Base-by-base conservation (phyloP, 2,329 filamentous ascomycete genomes). In the Calonectria multiphialidica region DNA sequence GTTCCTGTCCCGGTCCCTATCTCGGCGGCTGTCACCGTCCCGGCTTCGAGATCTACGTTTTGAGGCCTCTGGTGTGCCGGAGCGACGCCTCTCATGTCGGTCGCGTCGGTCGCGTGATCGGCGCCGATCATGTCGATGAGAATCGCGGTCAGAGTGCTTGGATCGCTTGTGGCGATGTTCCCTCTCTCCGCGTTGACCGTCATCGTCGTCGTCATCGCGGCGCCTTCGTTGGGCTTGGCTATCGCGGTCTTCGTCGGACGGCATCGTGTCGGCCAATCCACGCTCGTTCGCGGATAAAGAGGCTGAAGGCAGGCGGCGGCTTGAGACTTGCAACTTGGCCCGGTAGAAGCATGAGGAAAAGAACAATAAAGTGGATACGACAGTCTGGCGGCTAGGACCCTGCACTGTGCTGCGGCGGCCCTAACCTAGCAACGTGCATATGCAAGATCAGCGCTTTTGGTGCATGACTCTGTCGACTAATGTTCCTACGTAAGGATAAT, bases 41-140 rank as follows among this genome's bases (percentile, higher is more conserved):
- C 78, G 77, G 67, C 77, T 82, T 67, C 79, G 72, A 63, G 71
- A 75, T 70, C 78, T 78, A 61, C 70, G 74, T 61, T 78, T 70
- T 28, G 78, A 75, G 12, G 75, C 72, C 30, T 82, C 81, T 37
- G 81, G 82, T 3, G 80, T 82, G 28, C 79, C 74, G 6, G 83
- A 83, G 10, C 82, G 79, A 67, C 80, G 77, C 62, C 81, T 77
- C 12, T 82, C 79, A 30, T 74, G 77, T 63, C 73, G 68, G 25
- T 82, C 80, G 44, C 75, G 76, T 66, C 74, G 66, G 62, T 82
- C 79, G 74, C 79, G 80, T 50, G 79, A 80, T 70, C 77, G 74
- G 12, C 74, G 77, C 50, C 82, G 79, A 55, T 80, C 77, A 71
- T 74, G 76, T 64, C 74, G 76, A 59, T 76, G 72, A 16, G 72